phyloP scores from a whole-genome alignment of 257 asterid species.

The Gentiana dahurica region DNA sequence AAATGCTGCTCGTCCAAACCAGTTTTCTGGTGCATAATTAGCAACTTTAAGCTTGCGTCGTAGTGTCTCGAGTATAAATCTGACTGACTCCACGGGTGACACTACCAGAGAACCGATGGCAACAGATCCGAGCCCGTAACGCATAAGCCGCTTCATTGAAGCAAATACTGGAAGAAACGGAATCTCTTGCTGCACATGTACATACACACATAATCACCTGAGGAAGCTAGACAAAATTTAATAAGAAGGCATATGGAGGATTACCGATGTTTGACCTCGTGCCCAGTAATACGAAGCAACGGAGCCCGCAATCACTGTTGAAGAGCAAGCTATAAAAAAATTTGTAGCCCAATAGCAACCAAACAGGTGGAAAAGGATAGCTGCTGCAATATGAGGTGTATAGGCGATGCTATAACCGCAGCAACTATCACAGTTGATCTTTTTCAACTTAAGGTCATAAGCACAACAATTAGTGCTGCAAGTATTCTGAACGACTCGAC shows the following conservation, averaged over 20 bases:
- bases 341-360: constrained; percentile 97
- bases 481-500: constrained; percentile 60
- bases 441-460: constrained; percentile 69
- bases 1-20: constrained; percentile 49
- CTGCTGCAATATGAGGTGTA: constrained; percentile 71
- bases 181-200: constrained; percentile 52
- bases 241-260: constrained; percentile 9
- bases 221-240: background rate
- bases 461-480: constrained; percentile 91
- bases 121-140: constrained; percentile 83
- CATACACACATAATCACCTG: background rate
- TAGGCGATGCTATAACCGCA: constrained; percentile 77
- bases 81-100: constrained; percentile 64
- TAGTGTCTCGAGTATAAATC: constrained; percentile 77
- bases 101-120: constrained; percentile 85
- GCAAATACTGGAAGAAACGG: constrained; percentile 90
- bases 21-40: constrained; percentile 47
- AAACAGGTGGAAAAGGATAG: constrained; percentile 82
- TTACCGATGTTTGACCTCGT: constrained; percentile 74
- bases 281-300: constrained; percentile 98
- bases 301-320: constrained; percentile 88
- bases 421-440: constrained; percentile 77
- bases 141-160: constrained; percentile 85
- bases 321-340: constrained; percentile 63
- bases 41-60: constrained; percentile 80